These are phyloP conservation scores for Cryphonectria nitschkei DNA, from an alignment of 2,329 filamentous ascomycete genomes.

Conservation along the genomic window DNA sequence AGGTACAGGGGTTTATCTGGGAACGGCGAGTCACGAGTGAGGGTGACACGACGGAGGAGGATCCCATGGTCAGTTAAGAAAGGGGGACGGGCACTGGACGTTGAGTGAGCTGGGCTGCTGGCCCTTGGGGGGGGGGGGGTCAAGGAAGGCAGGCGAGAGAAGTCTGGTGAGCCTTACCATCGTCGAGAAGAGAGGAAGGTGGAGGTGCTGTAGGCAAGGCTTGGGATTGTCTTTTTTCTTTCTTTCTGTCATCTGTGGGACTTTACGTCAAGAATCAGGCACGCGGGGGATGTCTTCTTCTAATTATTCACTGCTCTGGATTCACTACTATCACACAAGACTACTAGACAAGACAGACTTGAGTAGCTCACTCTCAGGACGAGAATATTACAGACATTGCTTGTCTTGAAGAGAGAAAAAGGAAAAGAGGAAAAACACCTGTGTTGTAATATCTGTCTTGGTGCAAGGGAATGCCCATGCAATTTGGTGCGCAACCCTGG, in stretches of 20 bases:
- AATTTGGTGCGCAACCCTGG: neutral
- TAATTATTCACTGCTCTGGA: neutral
- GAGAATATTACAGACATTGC: neutral
- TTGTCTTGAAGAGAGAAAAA: too few species aligned
- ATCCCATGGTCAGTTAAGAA: slow-evolving; percentile 37
- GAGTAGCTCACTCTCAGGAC: neutral
- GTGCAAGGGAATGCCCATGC: neutral
- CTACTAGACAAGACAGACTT: neutral
- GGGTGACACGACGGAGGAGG: slow-evolving; percentile 50
- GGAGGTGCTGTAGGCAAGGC: neutral
- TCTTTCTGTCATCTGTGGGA: neutral
- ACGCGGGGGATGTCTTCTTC: neutral
- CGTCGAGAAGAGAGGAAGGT: neutral
- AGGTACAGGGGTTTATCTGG: slow-evolving; percentile 57
- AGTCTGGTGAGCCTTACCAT: neutral
- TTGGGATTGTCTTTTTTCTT: too few species aligned
- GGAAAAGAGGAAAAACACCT: neutral
- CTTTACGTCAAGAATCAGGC: neutral
- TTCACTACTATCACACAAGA: neutral
- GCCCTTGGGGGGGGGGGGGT: neutral
- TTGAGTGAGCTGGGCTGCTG: neutral
- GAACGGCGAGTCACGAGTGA: slow-evolving; percentile 40
- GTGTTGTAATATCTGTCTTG: neutral
- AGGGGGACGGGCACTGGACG: neutral
- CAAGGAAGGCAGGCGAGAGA: neutral